phyloP scores from a whole-genome alignment of 1,139 yeast species.

The Sugiyamaella sp. region DNA sequence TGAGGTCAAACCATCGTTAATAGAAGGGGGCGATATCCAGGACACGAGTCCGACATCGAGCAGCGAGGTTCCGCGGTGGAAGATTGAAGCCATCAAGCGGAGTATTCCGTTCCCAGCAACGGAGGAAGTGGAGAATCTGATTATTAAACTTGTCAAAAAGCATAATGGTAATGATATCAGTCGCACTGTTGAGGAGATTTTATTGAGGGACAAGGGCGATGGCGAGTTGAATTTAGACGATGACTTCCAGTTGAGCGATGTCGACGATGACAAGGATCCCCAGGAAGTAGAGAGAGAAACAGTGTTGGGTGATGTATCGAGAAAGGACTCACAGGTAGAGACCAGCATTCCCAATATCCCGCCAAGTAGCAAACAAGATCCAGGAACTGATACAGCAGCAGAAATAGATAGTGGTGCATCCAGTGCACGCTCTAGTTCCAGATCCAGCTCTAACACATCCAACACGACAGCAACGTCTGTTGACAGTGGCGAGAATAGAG shows the following conservation, averaged over 20 bases:
- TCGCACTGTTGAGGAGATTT: constrained; percentile 31
- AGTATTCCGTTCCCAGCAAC: constrained; percentile 31
- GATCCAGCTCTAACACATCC: background rate
- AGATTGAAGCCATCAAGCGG: constrained; percentile 39
- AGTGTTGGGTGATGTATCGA: too few species aligned
- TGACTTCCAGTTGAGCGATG: constrained; percentile 4
- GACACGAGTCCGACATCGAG: constrained; percentile 11
- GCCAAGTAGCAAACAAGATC: too few species aligned
- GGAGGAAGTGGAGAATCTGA: constrained; percentile 24
- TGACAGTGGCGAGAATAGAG: background rate
- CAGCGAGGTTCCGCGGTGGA: constrained; percentile 34
- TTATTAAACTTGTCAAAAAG: constrained; percentile 28
- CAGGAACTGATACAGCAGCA: too few species aligned
- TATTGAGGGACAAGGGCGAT: constrained; percentile 26
- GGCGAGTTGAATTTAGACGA: constrained; percentile 11
- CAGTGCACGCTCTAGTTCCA: background rate
- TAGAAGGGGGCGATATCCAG: constrained; percentile 19
- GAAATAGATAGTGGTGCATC: too few species aligned
- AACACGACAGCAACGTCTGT: background rate
- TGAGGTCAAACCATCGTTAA: constrained; percentile 31
- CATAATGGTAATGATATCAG: constrained; percentile 31
- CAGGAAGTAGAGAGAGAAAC: too few species aligned
- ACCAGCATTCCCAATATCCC: too few species aligned
- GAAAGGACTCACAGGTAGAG: too few species aligned
- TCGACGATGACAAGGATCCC: too few species aligned